A percentile compares a stretch with the other conserved stretches of the same genome.
Conservation (phyloP, 148 eudicot species). For the Amaranthus cruentus region DNA sequence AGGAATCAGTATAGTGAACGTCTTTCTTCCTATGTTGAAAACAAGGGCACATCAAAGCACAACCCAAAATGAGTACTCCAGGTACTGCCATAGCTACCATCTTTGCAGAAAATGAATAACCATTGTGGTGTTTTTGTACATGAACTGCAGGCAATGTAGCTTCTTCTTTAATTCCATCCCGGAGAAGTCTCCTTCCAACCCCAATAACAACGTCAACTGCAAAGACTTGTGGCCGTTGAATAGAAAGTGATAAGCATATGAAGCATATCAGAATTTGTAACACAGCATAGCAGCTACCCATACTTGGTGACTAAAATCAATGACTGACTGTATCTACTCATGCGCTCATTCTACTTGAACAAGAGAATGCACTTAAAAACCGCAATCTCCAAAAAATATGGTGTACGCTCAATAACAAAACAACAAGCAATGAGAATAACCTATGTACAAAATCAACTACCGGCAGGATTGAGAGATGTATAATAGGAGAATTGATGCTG, state of each 20-base stretch:
- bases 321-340: neutral
- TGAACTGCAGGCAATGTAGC: constrained; percentile 20
- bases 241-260: constrained; percentile 35
- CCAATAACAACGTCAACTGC: constrained; percentile 13
- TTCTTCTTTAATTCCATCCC: constrained; percentile 27
- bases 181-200: constrained; percentile 51
- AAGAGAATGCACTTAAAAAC: neutral
- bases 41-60: constrained; percentile 64
- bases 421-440: neutral
- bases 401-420: neutral
- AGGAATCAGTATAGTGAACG: constrained; percentile 32
- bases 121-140: constrained; percentile 22
- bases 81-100: constrained; percentile 55
- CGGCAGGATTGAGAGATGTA: neutral
- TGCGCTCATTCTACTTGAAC: constrained; percentile 8
- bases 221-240: constrained; percentile 28
- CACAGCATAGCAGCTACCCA: constrained; percentile 26
- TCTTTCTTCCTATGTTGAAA: constrained; percentile 57
- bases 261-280: constrained; percentile 31
- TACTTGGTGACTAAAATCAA: constrained; percentile 22
- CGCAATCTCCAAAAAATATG: neutral
- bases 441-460: neutral
- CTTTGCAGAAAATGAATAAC: constrained; percentile 33
- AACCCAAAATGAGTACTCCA: constrained; percentile 54
- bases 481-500: neutral